Evolutionary conservation across 2,329 filamentous ascomycete genomes (phyloP), one percentile per base, ranked within the genome.

Genomic region (Graphilbum sp.): DNA sequence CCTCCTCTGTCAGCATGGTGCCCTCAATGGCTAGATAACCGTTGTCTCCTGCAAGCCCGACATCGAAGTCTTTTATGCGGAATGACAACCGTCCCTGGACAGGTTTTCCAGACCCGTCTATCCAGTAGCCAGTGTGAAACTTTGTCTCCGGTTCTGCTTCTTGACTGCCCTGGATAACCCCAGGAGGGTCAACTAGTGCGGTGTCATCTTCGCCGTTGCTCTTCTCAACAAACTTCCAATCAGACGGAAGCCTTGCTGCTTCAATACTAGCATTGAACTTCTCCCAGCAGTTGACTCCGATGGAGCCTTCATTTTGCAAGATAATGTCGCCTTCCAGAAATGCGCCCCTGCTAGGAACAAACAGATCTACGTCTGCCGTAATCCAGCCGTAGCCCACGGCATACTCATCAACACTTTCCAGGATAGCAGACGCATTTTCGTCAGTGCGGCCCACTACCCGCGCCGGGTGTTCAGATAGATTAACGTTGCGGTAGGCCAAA

Each of bases 201-300:
- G 32, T 19, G 3, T 43, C 36, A 2, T 52, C 50, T 17, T 56
- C 51, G 29, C 54, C 51, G 32, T 52, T 34, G 16, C 11, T 15
- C 6, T 29, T 29, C 11, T 75, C 72, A 15, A 84, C 67, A 79
- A 85, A 96, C 43, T 64, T 74, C 90, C 88, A 98, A 19, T 71
- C 69, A 13, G 62, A 57, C 0, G 90, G 90, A 15, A 98, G 63
- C 27, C 83, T 68, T 43, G 72, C 72, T 18, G 78, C 68, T 49
- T 88, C 80, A 42, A 98, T 82, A 32, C 79, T 84, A 1, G 88
- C 83, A 48, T 90, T 93, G 66, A 96, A 96, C 46, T 85, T 74
- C 55, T 88, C 88, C 60, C 85, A 87, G 55, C 85, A 90, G 11
- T 92, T 75, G 3, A 95, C 71, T 17, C 88, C 87, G 7, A 98